These are phyloP conservation scores for Cladosporium halotolerans DNA, from an alignment of 2,329 filamentous ascomycete genomes.

Conservation along the genomic window DNA sequence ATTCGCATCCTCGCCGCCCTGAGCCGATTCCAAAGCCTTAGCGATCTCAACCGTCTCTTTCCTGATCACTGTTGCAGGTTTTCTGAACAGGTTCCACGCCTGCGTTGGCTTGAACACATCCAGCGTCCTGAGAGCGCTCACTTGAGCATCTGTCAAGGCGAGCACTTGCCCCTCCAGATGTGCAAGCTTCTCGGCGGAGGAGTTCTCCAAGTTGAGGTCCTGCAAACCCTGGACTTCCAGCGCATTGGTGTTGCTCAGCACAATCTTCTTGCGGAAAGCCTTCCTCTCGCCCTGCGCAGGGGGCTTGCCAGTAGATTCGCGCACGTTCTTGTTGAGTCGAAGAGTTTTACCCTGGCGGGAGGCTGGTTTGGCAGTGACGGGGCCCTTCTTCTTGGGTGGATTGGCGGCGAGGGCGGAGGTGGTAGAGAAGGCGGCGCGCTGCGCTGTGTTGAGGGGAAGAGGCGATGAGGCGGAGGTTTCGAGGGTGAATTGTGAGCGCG, in stretches of 20 bases:
- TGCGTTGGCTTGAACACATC: constrained; percentile 90
- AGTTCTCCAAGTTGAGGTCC: constrained; percentile 51
- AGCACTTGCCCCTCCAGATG: constrained; percentile 60
- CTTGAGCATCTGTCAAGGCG: constrained; percentile 59
- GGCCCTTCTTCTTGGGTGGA: constrained; percentile 26
- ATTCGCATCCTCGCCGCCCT: constrained; percentile 28
- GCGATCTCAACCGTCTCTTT: constrained; percentile 69
- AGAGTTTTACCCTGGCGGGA: constrained; percentile 23
- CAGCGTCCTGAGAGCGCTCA: constrained; percentile 74
- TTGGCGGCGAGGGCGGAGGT: constrained; percentile 22
- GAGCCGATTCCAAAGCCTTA: constrained; percentile 35
- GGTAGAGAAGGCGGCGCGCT: constrained; percentile 31
- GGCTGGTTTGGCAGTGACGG: constrained; percentile 15
- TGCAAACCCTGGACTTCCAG: constrained; percentile 65
- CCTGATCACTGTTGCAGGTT: constrained; percentile 72
- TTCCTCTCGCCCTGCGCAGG: constrained; percentile 69
- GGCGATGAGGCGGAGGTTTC: constrained; percentile 10
- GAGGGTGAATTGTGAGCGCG: constrained; percentile 11
- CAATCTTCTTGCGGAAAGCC: constrained; percentile 78
- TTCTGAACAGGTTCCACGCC: constrained; percentile 78
- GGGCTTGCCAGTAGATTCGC: constrained; percentile 22
- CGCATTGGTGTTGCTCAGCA: constrained; percentile 91
- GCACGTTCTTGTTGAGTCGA: constrained; percentile 26
- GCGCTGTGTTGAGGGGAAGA: constrained; percentile 6
- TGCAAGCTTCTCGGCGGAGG: constrained; percentile 27